A percentile compares a stretch with the other conserved stretches of the same genome.
These are phyloP conservation scores for Rhodotorula kratochvilovae DNA, from an alignment of 768 basidiomycete genomes.

Conservation along the genomic window DNA sequence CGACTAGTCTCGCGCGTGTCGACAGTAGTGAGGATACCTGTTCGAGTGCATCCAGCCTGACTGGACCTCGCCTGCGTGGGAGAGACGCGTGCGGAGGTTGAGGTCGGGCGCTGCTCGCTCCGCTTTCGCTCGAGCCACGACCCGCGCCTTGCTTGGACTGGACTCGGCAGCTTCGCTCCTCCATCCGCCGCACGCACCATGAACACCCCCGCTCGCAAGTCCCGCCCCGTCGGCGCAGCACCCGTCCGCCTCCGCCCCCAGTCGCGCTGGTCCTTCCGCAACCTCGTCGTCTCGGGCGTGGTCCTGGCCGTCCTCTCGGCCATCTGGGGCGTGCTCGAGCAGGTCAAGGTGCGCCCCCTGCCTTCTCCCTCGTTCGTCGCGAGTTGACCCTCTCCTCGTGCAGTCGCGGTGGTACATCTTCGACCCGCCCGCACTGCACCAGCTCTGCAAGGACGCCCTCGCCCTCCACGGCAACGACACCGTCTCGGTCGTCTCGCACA, in stretches of 20 bases:
- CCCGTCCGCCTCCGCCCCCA: slow-evolving; percentile 12
- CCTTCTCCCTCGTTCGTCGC: not conserved
- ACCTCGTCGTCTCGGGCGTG: slow-evolving; percentile 17
- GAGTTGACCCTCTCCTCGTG: not conserved
- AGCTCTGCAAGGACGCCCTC: slow-evolving; percentile 70
- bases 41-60: no score
- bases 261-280: slow-evolving; percentile 8
- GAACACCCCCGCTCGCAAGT: slow-evolving; percentile 7
- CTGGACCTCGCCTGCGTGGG: no score
- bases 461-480: slow-evolving; percentile 59
- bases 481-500: slow-evolving; percentile 69
- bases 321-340: slow-evolving; percentile 30
- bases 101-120: no score
- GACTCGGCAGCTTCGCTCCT: not conserved
- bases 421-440: slow-evolving; percentile 65
- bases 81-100: no score
- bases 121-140: not conserved
- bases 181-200: not conserved
- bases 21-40: no score
- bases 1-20: no score
- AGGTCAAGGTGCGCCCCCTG: slow-evolving; percentile 37
- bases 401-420: slow-evolving; percentile 86
- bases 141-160: not conserved
- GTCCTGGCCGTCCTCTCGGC: slow-evolving; percentile 15
- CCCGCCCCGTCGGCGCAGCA: not conserved